These are phyloP conservation scores for Ettlia oleoabundans DNA, from an alignment of 139 green algal species.

Conservation along the genomic window DNA sequence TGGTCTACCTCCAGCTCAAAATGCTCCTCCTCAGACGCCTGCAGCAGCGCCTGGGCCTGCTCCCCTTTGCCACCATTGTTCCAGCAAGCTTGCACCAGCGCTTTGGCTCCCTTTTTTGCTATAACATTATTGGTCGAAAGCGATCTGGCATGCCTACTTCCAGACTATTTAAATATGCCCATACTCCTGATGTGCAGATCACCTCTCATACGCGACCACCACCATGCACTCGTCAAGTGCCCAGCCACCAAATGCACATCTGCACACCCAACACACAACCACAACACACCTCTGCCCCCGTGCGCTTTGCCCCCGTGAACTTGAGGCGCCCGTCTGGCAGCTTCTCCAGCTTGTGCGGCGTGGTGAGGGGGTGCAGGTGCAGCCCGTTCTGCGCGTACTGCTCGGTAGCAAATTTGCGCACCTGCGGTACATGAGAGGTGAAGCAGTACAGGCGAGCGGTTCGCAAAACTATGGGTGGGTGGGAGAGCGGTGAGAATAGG, in stretches of 20 bases:
- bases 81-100: not conserved
- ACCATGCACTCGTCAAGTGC: not conserved
- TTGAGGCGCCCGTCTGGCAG: conserved; percentile 26
- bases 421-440: not conserved
- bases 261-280: too few species aligned
- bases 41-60: not conserved
- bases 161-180: too few species aligned
- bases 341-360: conserved; percentile 23
- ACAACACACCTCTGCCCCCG: not conserved
- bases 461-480: too few species aligned
- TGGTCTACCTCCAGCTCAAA: conserved; percentile 30
- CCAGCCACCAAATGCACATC: too few species aligned
- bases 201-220: too few species aligned
- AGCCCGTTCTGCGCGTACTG: conserved; percentile 61
- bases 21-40: conserved; percentile 4
- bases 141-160: too few species aligned
- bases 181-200: too few species aligned
- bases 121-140: too few species aligned
- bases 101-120: too few species aligned
- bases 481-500: too few species aligned
- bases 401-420: conserved; percentile 40
- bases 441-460: not conserved
- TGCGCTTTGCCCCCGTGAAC: conserved; percentile 21
- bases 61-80: not conserved
- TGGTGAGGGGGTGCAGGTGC: conserved; percentile 39